A percentile compares a stretch with the other conserved stretches of the same genome.
Evolutionary conservation across 2,329 filamentous ascomycete genomes (phyloP).

Genomic region (Cladosporium sp.): DNA sequence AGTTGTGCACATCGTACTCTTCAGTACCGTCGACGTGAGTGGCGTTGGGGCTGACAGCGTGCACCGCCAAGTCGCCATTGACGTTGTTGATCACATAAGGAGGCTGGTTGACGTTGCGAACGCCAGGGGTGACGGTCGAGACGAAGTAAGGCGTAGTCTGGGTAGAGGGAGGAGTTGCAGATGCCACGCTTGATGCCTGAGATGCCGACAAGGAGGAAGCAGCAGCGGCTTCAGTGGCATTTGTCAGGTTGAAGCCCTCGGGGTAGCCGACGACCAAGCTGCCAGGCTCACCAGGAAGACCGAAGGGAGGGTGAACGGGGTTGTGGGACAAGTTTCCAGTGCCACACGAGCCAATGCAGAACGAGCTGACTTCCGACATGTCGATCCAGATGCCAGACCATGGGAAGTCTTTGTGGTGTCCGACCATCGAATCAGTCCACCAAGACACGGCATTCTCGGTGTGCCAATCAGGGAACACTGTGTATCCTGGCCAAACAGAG

Average conservation of each 20-base stretch:
- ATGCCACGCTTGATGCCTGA: slow-evolving; percentile 43
- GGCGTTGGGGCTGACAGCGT: slow-evolving; percentile 72
- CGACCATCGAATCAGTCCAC: slow-evolving; percentile 54
- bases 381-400: slow-evolving; percentile 58
- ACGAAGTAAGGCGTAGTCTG: slow-evolving; percentile 36
- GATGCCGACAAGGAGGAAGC: slow-evolving; percentile 53
- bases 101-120: slow-evolving; percentile 66
- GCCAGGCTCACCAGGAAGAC: slow-evolving; percentile 61
- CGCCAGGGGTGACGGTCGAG: slow-evolving; percentile 59
- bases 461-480: slow-evolving; percentile 59
- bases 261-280: slow-evolving; percentile 57
- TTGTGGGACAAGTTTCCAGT: slow-evolving; percentile 61
- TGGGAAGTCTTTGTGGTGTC: slow-evolving; percentile 50
- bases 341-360: slow-evolving; percentile 70
- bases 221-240: slow-evolving; percentile 61
- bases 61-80: slow-evolving; percentile 66
- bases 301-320: slow-evolving; percentile 63
- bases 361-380: slow-evolving; percentile 59
- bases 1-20: slow-evolving; percentile 81
- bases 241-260: slow-evolving; percentile 66
- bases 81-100: slow-evolving; percentile 74
- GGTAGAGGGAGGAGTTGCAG: slow-evolving; percentile 22
- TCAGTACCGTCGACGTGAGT: slow-evolving; percentile 68
- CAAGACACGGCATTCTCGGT: slow-evolving; percentile 56
- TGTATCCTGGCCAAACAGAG: slow-evolving; percentile 41